Evolutionary conservation across 2,329 filamentous ascomycete genomes (phyloP), one percentile per base, ranked within the genome.

Genomic region (Scleromitrula shiraiana): DNA sequence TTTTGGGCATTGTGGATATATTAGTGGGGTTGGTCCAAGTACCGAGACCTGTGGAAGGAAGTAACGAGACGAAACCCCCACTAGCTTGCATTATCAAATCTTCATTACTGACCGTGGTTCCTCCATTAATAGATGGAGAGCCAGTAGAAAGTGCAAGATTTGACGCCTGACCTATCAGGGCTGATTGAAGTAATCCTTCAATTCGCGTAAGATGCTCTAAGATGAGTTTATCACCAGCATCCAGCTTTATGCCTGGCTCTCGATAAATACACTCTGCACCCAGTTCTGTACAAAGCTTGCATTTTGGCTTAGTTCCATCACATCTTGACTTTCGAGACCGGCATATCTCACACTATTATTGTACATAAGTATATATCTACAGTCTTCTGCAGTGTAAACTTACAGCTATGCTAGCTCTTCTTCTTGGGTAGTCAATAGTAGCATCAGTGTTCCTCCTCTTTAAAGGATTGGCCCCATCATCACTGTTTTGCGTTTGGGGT

Each of bases 161-260:
- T 53, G 72, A 77, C 38, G 70, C 64, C 35, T 69, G 66, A 36
- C 67, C 69, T 17, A 75, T 70, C 56, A 88, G 69, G 55, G 72
- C 84, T 54, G 82, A 80, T 63, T 90, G 84, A n/a, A 93, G 72
- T 37, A 93, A 70, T 42, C 75, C 83, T 65, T 93, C 87, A 59
- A 93, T 90, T 45, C 84, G 80, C 58, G 76, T 80, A 29, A 93
- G 72, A 48, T 84, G 82, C 63, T 91, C 87, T 30, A 93, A 70
- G 52, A 93, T 93, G 49, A 93, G 72, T 68, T 90, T 91, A 70
- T 91, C 87, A 55, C 87, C 87, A 29, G 86, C 85, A 64, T 93
- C 87, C 8, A 93, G 77, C 68, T 93, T 93, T 70, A 91, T 87
- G 2, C 86, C 86, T 6, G 87, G 87, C 64, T 93, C 87, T 54